phyloP scores from a whole-genome alignment of 1,284 basidiomycete genomes.

The Hemileia vastatrix region DNA sequence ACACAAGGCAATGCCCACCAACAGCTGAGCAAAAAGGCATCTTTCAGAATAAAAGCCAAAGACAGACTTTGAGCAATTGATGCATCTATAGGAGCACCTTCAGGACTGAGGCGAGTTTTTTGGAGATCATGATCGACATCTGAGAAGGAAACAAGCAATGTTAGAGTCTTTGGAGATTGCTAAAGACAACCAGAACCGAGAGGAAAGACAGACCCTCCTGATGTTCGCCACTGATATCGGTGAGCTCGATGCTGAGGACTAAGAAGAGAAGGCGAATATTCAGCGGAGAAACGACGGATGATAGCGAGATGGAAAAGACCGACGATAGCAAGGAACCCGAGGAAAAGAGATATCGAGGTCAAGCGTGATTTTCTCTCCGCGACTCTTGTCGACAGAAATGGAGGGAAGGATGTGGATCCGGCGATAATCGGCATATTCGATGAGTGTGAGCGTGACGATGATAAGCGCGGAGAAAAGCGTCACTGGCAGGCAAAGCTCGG shows the following conservation, averaged over 20 bases:
- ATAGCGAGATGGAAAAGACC: neutral
- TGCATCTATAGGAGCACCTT: conserved; percentile 54
- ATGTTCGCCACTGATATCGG: conserved; percentile 95
- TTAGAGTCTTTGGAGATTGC: neutral
- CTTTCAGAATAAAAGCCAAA: neutral
- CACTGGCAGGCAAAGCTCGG: conserved; percentile 46
- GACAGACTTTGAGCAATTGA: conserved; percentile 43
- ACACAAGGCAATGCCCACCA: neutral
- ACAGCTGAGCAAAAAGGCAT: neutral
- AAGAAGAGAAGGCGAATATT: no score
- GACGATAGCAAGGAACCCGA: conserved; percentile 90
- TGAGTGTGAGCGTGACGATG: conserved; percentile 77
- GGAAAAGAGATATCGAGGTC: conserved; percentile 92
- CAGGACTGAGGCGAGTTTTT: conserved; percentile 64
- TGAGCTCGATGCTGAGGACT: conserved; percentile 62
- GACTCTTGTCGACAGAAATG: conserved; percentile 79
- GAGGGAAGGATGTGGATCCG: conserved; percentile 56
- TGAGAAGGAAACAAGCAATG: neutral
- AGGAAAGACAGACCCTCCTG: conserved; percentile 51
- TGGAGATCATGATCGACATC: conserved; percentile 81
- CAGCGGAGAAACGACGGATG: no score
- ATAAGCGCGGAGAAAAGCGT: conserved; percentile 84
- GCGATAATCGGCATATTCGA: conserved; percentile 94
- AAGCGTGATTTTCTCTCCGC: conserved; percentile 87
- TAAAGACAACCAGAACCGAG: neutral